phyloP scores from a whole-genome alignment of 2,329 filamentous ascomycete genomes.

The Fusarium floridanum region DNA sequence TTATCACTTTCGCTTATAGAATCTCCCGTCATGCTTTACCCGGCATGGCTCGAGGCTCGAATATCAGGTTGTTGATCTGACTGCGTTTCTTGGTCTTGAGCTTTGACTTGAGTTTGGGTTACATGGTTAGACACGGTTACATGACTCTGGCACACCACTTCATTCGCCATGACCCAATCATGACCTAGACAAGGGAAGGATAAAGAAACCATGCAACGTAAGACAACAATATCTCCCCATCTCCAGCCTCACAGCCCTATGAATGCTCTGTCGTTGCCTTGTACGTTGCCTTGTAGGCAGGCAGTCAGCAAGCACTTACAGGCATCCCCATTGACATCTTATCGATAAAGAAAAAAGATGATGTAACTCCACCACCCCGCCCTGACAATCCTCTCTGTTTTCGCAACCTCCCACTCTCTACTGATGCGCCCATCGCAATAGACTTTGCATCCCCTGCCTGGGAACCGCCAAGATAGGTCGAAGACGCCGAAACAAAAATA shows the following conservation, averaged over 20 bases:
- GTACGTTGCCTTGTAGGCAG: slow-evolving; percentile 22
- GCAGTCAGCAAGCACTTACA: slow-evolving; percentile 17
- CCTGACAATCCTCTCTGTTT: slow-evolving; percentile 19
- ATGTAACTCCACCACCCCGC: slow-evolving; percentile 33
- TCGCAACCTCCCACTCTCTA: slow-evolving; percentile 12
- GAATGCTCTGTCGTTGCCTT: slow-evolving; percentile 15
- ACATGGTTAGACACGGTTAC: background rate
- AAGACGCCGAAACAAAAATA: slow-evolving; percentile 52
- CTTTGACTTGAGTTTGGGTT: background rate
- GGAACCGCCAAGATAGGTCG: slow-evolving; percentile 55
- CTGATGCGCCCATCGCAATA: slow-evolving; percentile 25
- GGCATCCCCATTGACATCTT: slow-evolving; percentile 15
- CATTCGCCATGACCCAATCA: background rate
- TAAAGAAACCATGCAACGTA: background rate
- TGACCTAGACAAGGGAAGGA: background rate
- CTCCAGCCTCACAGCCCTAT: background rate
- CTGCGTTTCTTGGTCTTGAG: background rate
- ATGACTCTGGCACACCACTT: background rate
- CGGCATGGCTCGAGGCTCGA: background rate
- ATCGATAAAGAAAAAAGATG: slow-evolving; percentile 40
- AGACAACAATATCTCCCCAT: background rate
- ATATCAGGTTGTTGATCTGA: slow-evolving; percentile 11
- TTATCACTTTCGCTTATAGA: slow-evolving; percentile 45
- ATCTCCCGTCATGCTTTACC: slow-evolving; percentile 3
- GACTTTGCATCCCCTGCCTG: slow-evolving; percentile 8